Conservation (phyloP, 139 green algal genomes). For the Auxenochlorella pyrenoidosa region DNA sequence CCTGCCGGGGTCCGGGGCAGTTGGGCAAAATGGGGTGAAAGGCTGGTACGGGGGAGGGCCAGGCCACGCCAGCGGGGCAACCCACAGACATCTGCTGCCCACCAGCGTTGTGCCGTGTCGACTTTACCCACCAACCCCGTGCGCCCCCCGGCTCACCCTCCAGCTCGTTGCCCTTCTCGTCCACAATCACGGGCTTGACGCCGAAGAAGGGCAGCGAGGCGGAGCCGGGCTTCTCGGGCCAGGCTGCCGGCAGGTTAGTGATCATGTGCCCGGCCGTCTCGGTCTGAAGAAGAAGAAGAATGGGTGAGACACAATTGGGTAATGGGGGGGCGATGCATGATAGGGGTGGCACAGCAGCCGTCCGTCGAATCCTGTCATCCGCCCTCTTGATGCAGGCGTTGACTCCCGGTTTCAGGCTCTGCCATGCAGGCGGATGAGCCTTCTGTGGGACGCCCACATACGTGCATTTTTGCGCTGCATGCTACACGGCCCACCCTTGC, state of each 20-base stretch:
- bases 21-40: too few species aligned
- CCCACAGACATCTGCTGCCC: not conserved
- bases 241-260: slow-evolving; percentile 84
- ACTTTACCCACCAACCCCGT: not conserved
- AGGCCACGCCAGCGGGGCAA: not conserved
- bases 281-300: too few species aligned
- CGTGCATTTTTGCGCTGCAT: too few species aligned
- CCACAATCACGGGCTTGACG: slow-evolving; percentile 90
- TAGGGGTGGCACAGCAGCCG: too few species aligned
- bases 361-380: too few species aligned
- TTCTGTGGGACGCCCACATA: too few species aligned
- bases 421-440: too few species aligned
- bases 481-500: too few species aligned
- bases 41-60: not conserved
- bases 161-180: slow-evolving; percentile 83
- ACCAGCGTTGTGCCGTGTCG: not conserved
- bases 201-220: slow-evolving; percentile 97
- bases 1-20: slow-evolving; percentile 23
- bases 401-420: too few species aligned
- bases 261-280: slow-evolving; percentile 96
- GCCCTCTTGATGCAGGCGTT: too few species aligned
- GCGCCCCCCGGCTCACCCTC: slow-evolving; percentile 28
- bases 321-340: too few species aligned
- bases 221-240: slow-evolving; percentile 81
- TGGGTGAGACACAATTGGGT: too few species aligned